Evolutionary conservation across 148 eudicot genomes (phyloP).

Genomic region (Spergularia bocconei): DNA sequence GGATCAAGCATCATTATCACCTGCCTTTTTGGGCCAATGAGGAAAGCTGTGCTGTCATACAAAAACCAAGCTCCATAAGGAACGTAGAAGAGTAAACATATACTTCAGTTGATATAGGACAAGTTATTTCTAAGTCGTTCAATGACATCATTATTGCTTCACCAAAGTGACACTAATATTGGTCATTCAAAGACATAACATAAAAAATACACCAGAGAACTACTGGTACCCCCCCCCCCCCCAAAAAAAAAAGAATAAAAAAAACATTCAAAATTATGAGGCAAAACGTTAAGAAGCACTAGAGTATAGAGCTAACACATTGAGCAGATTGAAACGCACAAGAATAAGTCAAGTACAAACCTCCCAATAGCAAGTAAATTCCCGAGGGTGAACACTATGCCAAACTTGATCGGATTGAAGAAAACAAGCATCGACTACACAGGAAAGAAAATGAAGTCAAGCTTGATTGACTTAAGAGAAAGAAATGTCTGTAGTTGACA

Average conservation of each 20-base stretch:
- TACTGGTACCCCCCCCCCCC: too few species aligned
- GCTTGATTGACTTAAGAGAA: slow-evolving; percentile 22
- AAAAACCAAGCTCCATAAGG: slow-evolving; percentile 39
- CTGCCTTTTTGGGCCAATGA: slow-evolving; percentile 96
- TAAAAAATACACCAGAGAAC: too few species aligned
- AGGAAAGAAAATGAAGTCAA: slow-evolving; percentile 20
- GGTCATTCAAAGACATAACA: neutral
- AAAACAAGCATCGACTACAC: slow-evolving; percentile 66
- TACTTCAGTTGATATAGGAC: neutral
- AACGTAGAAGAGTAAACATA: slow-evolving; percentile 12
- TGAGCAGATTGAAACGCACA: slow-evolving; percentile 9
- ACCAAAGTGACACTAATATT: neutral
- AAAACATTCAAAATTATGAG: neutral
- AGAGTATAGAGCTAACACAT: neutral
- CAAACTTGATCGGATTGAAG: slow-evolving; percentile 94
- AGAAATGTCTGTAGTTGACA: neutral
- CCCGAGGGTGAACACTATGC: slow-evolving; percentile 85
- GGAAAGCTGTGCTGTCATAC: slow-evolving; percentile 97
- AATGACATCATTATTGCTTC: neutral
- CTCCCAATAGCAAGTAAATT: slow-evolving; percentile 95
- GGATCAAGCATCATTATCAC: slow-evolving; percentile 98
- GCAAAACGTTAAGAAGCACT: neutral
- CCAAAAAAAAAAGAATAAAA: neutral
- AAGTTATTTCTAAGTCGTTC: slow-evolving; percentile 4
- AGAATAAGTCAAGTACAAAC: slow-evolving; percentile 37